Evolutionary conservation across 208 protist species (phyloP).

Genomic region (Leishmania guyanensis): DNA sequence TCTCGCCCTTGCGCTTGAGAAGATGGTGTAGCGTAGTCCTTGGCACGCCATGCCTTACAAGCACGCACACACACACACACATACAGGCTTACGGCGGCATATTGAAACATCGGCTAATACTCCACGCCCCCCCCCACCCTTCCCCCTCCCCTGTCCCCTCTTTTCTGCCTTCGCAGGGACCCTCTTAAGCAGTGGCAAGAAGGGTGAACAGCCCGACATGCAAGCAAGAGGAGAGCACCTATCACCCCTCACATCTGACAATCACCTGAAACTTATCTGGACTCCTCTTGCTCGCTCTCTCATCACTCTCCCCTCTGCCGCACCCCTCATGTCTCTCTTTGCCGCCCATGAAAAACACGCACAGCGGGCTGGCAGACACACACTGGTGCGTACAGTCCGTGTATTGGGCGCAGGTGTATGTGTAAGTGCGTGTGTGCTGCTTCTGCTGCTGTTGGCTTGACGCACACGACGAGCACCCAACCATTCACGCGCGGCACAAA

Average conservation of each 20-base stretch:
- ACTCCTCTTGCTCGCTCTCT: neutral
- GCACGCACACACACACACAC: neutral
- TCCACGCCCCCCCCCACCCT: neutral
- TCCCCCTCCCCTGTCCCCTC: neutral
- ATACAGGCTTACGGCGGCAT: neutral
- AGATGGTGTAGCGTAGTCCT: conserved; percentile 23
- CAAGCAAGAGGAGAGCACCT: neutral
- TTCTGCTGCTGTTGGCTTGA: neutral
- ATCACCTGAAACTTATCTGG: neutral
- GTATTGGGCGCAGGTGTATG: neutral
- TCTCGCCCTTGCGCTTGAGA: conserved; percentile 50
- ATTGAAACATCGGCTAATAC: neutral
- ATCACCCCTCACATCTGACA: neutral
- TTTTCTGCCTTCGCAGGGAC: no score
- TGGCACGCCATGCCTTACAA: neutral
- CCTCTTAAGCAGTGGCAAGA: neutral
- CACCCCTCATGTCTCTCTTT: neutral
- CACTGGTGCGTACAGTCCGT: neutral
- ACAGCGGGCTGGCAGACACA: neutral
- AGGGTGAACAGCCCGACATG: neutral
- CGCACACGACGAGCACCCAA: neutral
- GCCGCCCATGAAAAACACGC: neutral
- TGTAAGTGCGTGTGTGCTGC: neutral
- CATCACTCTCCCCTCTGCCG: neutral
- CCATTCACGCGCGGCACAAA: neutral